Base-by-base conservation (phyloP, 192 early-diverging fungal genomes). In the Mortierella antarctica region DNA sequence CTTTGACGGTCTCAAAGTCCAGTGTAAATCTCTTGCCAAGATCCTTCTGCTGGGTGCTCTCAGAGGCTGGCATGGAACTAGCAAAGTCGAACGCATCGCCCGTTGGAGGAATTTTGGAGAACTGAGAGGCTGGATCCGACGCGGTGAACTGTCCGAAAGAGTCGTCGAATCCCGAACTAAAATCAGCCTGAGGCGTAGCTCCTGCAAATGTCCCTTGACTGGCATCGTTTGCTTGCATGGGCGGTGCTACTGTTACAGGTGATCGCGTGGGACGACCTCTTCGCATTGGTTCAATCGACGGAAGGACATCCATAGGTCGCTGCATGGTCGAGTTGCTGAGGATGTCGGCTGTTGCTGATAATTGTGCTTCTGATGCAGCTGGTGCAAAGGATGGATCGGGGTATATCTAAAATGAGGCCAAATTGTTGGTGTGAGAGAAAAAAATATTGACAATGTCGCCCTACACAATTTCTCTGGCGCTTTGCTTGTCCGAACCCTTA, bases 201-300 rank as follows among this genome's bases (percentile, higher is more conserved):
- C 23, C 54, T 57, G 55, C 8, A 10, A 45, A 45, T 39, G 21
- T 18, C 49, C n/a, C 13, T 48, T 13, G 21, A 6, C 17, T 17
- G 7, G 18, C 57, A 40, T 57, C 46, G 40, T 52, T 51, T 17
- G 52, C 15, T 62, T 45, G 58, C 17, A 40, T 62, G 6, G 61
- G 18, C 1, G 67, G 39, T 18, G 66, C 41, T 7, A 31, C 42
- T 10, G 48, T 52, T 10, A 58, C 60, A 17, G 62, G 76, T 55
- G 68, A 51, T 18, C 84, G 89, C 11, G 87, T 84, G n/a, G 96
- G 96, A 7, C 97, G 87, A 45, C 97, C 97, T 47, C 97, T 90
- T 5, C 97, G 89, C 97, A 98, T 98, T 0, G 96, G 95, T 45
- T 87, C 86, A 65, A 93, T 89, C 21, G 74, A 75, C 65, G 85